Evolutionary conservation across 2,329 filamentous ascomycete species (phyloP), one percentile per base, ranked within the genome.

Genomic region (Fusarium begoniae): DNA sequence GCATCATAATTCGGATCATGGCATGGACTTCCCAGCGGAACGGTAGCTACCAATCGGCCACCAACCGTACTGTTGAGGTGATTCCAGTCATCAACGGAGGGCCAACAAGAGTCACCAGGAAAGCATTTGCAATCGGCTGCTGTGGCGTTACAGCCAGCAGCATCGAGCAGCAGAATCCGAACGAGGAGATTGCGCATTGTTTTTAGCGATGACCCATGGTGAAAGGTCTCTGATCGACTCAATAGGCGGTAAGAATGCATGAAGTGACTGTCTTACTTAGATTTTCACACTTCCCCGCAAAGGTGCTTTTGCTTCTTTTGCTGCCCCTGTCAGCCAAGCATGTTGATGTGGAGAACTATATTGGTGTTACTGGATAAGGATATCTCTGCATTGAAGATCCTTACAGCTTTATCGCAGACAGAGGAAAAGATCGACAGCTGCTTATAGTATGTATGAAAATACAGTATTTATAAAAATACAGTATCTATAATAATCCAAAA

Each of bases 81-180:
- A 9, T 77, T 68, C 88, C 88, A 90, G 20, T 80, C 77, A 2
- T 73, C 43, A 3, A 58, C 26, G 3, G 81, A 81, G 1, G 89
- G 89, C 89, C 89, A 91, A 74, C 85, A 87, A 1, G 73, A 24
- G 50, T 90, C 87, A 15, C 83, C 84, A 1, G 88, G 88, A 11
- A 74, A 62, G 6, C 67, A 74, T 53, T 69, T 74, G 32, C 71
- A 74, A 14, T 24, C 24, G 20, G 5, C 15, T 24, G 3, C 44
- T 3, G 47, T 20, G 5, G 38, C 56, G 20, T 12, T 44, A 32
- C 44, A 50, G 24, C 24, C 17, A 20, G 15, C 24, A n/a, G 65
- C 41, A 14, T 50, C 1, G 2, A 72, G 41, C 38, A 66, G n/a
- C 8, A 75, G 45, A n/a, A 50, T 41, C 4, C 14, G 30, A 10